Evolutionary conservation across 805 yeast species (phyloP).

Genomic region (Metschnikowia peoriensis): DNA sequence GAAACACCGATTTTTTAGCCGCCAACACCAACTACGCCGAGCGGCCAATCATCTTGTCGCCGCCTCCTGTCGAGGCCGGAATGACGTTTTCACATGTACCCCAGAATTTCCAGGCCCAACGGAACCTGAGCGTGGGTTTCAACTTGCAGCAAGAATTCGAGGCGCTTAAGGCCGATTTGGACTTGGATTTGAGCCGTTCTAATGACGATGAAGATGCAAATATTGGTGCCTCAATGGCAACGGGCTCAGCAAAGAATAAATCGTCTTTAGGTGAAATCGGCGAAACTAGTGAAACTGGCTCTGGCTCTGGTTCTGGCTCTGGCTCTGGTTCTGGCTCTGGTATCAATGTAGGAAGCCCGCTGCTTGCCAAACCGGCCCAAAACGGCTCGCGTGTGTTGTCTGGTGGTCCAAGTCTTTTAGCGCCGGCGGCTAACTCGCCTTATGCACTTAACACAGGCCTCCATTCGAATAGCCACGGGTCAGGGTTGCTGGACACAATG

Average conservation of each 20-base stretch:
- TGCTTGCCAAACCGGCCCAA: not conserved
- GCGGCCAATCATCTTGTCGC: slow-evolving; percentile 42
- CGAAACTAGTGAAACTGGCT: not conserved
- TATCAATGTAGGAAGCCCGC: too few relatives aligned
- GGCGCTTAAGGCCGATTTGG: slow-evolving; percentile 45
- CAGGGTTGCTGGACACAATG: slow-evolving; percentile 11
- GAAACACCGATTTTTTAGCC: slow-evolving; percentile 6
- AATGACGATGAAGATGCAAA: slow-evolving; percentile 3
- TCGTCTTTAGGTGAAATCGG: too few relatives aligned
- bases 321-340: not conserved
- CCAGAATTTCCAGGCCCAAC: slow-evolving; percentile 11
- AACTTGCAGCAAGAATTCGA: slow-evolving; percentile 48
- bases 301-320: not conserved
- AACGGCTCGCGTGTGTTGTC: slow-evolving; percentile 6
- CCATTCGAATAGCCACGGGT: not conserved
- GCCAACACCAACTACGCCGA: slow-evolving; percentile 16
- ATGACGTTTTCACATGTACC: not conserved
- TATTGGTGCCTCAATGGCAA: not conserved
- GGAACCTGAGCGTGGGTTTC: slow-evolving; percentile 46
- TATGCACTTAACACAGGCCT: slow-evolving; percentile 2
- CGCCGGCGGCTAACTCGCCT: slow-evolving; percentile 17
- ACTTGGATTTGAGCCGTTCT: slow-evolving; percentile 37
- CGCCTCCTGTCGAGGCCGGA: slow-evolving; percentile 28
- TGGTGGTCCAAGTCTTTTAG: slow-evolving; percentile 17
- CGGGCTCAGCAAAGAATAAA: not conserved